Evolutionary conservation across 2,329 filamentous ascomycete species (phyloP), one percentile per base, ranked within the genome.

Genomic region (Xylariaceae sp.): DNA sequence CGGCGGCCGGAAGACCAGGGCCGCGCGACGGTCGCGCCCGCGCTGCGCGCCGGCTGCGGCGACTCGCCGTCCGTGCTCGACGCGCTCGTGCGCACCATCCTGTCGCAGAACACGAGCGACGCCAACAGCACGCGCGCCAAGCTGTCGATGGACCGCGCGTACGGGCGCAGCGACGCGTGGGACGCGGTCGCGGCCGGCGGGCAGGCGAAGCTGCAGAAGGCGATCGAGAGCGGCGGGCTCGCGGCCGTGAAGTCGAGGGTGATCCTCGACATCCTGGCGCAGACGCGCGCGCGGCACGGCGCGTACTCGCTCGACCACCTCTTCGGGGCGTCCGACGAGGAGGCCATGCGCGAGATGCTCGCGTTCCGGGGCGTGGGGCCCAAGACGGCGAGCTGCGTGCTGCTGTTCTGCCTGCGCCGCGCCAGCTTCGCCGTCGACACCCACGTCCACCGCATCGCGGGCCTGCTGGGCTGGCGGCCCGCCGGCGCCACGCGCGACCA

Each of bases 221-320:
- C 88, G 0, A 92, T 92, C 64, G 84, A 84, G 67, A 78, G 78
- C 20, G 90, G 89, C 24, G 90, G 90, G 0, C 75, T 93, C 1
- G 86, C 85, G 11, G 81, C 81, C 29, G 77, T 83, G n/a, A 94
- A 93, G 71, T 88, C 84, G 65, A 85, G 82, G 53, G 83, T 86
- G 61, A 89, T 93, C 61, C 83, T 92, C 60, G 72, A 74, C 29
- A 86, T 91, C 47, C 73, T 93, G 63, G 74, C 80, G 41, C 85
- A 90, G 65, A 87, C 86, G 30, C 76, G 82, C 46, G 67, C 61
- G 18, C 61, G 63, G 24, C 68, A 77, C 63, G 76, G 75, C 3
- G 37, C 16, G 1, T 79, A 78, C 61, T 77, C 76, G 13, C 71
- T 82, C 1, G 77, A 83, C 50, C 76, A 81, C 60, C 67, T 83